Base-by-base conservation (phyloP, 352 stramenopile genomes). In the Globisporangium canariense region DNA sequence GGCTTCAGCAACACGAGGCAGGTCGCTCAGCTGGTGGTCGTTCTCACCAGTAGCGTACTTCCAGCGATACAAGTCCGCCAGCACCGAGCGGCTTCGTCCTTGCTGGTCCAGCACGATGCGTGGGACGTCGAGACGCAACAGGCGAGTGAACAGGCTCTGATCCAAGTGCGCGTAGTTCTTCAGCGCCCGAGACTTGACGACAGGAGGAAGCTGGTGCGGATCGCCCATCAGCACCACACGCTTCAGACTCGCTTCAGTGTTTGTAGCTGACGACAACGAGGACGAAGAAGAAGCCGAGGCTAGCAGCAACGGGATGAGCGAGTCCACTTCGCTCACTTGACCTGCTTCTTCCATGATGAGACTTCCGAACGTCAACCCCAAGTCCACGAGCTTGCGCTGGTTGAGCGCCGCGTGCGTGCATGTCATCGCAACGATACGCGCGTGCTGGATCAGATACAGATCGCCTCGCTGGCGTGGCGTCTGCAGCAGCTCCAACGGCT, bases 401-500 rank as follows among this genome's bases (percentile, higher is more conserved):
- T 89, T 90, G 66, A 98, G 79, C 4, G 97, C 97, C 30, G 95
- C 93, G 62, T 99, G 89, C 9, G 94, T 98, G 66, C 90, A 98
- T 20, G 97, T 99, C 92, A 99, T 98, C 6, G 89, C 93, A 20
- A 99, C 77, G 56, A 99, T 91, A 1, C 82, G 81, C 43, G 86
- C 96, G 68, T 99, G 93, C 58, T 98, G 97, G 30, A 94, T 96
- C 28, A 99, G 74, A n/a, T 99, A 89, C 77, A 98, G 95, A 64
- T 99, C 93, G 14, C 75, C 81, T 3, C 96, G 93, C 66, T 98
- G 95, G 25, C 79, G 68, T 46, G 91, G 71, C 25, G 89, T 97
- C 25, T 96, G 89, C 22, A 99, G 81, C 53, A 99, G 66, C 73
- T 99, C 97, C 65, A 99, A 97, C 6, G 94, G 81, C 54, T 97